Conservation (phyloP, 2,329 filamentous ascomycete genomes). For the Trichoderma aggressivum region DNA sequence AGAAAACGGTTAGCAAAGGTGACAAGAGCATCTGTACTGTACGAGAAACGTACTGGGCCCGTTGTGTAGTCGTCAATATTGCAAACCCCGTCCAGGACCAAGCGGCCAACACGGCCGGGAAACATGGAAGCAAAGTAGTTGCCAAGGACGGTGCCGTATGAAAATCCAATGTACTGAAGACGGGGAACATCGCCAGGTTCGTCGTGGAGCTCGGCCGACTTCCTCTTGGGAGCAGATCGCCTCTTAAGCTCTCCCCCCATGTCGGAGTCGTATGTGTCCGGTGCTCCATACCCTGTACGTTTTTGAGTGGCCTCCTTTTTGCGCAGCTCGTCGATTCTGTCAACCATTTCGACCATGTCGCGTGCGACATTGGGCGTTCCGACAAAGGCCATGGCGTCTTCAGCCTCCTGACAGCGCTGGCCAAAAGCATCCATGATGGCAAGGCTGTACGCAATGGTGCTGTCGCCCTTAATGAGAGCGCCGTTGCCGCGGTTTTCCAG, state of each 20-base stretch:
- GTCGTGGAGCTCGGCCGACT: neutral
- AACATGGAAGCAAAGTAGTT: slow-evolving; percentile 38
- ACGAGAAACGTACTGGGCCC: slow-evolving; percentile 27
- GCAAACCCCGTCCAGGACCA: slow-evolving; percentile 41
- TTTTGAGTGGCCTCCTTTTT: slow-evolving; percentile 13
- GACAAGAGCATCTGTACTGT: neutral
- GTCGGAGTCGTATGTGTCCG: neutral
- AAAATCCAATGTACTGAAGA: slow-evolving; percentile 50
- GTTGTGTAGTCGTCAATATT: slow-evolving; percentile 37
- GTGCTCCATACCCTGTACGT: neutral
- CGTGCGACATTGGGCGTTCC: slow-evolving; percentile 39
- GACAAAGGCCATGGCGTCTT: slow-evolving; percentile 33
- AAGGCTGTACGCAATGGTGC: slow-evolving; percentile 27
- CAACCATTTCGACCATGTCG: slow-evolving; percentile 45
- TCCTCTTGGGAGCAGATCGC: slow-evolving; percentile 9
- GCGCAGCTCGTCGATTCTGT: slow-evolving; percentile 37
- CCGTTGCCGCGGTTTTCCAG: slow-evolving; percentile 34
- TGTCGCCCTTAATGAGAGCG: slow-evolving; percentile 21
- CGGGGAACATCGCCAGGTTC: slow-evolving; percentile 16
- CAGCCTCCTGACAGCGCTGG: slow-evolving; percentile 28
- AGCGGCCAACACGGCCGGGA: slow-evolving; percentile 37
- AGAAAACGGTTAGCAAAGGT: neutral
- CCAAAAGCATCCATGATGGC: slow-evolving; percentile 29
- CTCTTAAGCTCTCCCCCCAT: slow-evolving; percentile 19
- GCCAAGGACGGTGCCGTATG: slow-evolving; percentile 41